phyloP scores from a whole-genome alignment of 116 monocot species.

The Dioscorea cayenensis region DNA sequence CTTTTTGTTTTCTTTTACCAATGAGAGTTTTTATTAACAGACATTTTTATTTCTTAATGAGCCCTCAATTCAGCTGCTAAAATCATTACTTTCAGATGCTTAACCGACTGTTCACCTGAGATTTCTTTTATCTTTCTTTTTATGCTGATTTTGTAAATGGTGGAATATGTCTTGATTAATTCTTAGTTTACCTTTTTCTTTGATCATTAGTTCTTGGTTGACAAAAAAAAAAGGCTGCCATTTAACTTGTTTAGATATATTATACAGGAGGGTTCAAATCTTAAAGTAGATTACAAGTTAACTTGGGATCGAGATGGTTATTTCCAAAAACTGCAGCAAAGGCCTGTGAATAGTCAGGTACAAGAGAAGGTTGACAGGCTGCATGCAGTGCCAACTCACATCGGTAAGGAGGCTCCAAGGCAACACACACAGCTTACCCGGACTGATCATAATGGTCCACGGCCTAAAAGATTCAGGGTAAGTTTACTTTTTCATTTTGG shows the following conservation, averaged over 20 bases:
- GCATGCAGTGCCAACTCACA: conserved; percentile 12
- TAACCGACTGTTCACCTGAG: background rate
- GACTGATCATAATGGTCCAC: conserved; percentile 21
- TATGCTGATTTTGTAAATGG: background rate
- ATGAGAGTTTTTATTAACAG: too few relatives aligned
- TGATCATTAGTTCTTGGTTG: background rate
- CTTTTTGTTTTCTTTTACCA: background rate
- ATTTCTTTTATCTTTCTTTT: background rate
- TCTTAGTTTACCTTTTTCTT: background rate
- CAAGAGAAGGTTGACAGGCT: conserved; percentile 24
- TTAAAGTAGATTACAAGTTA: conserved; percentile 90
- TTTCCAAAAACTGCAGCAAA: conserved; percentile 39
- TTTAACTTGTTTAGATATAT: background rate
- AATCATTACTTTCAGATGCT: background rate
- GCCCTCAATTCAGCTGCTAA: background rate
- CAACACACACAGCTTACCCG: conserved; percentile 21
- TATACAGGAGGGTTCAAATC: conserved; percentile 82
- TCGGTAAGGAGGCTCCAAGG: conserved; percentile 23
- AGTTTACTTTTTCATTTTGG: background rate
- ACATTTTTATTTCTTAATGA: background rate
- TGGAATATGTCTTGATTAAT: background rate
- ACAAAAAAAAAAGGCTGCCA: background rate
- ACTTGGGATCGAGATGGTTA: conserved; percentile 65
- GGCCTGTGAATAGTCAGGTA: conserved; percentile 14
- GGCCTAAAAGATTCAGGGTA: conserved; percentile 72